Base-by-base conservation (phyloP, 2,329 filamentous ascomycete genomes). In the Cladophialophora bantiana region DNA sequence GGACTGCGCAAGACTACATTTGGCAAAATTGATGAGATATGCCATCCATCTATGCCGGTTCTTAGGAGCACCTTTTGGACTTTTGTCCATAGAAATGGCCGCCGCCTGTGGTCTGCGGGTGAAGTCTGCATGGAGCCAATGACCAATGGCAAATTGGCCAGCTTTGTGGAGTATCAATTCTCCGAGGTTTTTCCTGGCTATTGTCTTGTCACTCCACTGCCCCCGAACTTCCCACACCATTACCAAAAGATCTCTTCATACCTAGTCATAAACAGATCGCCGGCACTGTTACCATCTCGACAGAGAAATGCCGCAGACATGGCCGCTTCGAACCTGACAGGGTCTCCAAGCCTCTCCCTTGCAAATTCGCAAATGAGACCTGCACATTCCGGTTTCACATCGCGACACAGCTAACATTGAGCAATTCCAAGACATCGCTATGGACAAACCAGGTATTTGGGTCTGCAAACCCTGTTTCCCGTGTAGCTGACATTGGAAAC, bases 351-450 rank as follows among this genome's bases (percentile, higher is more conserved):
- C 34, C 48, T 18, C 31, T 13, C 52, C 45, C 48, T 53, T 36
- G 36, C 20, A 53, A 40, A 18, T 35, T 54, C 34, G 2, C 48
- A 40, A n/a, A 48, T 54, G 59, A 54, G 34, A 61, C 59, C 18
- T 45, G n/a, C 42, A 54, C 35, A 61, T 54, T 53, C 48, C 45
- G 18, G 45, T 61, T 42, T 38, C 59, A 61, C 45, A 18, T 50
- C 18, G 45, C 7, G 18, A 12, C 7, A 48, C 42, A 13, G 42
- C 9, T 35, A 52, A 34, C 45, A 61, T 20, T 38, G 57, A 59
- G 35, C 38, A 7, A 2, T 15, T 26, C 9, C 13, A 26, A 50
- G 7, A 10, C 18, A 45, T 61, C 32, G 35, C 35, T 38, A 40
- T 6, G 20, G 45, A 53, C 32, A 38, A 53, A n/a, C 42, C 48